These are phyloP conservation scores for Streptanthus diversifolius DNA, from an alignment of 345 rosid genomes.

Conservation along the genomic window DNA sequence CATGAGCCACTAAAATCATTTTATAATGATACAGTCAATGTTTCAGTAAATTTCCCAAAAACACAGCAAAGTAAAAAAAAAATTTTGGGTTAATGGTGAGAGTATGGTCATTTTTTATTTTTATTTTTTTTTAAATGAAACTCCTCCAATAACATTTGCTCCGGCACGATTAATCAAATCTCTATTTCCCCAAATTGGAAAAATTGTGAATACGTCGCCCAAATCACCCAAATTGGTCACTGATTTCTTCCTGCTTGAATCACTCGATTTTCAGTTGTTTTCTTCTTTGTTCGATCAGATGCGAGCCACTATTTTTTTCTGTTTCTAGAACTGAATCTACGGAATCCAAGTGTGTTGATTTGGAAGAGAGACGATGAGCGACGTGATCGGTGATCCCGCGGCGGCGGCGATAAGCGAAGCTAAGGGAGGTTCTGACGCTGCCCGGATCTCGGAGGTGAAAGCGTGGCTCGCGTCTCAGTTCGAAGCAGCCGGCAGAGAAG, in stretches of 20 bases:
- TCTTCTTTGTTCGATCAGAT: constrained; percentile 2
- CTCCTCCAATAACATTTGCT: background rate
- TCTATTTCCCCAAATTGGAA: constrained; percentile 9
- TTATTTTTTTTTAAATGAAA: background rate
- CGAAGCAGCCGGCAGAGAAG: constrained; percentile 76
- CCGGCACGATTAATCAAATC: background rate
- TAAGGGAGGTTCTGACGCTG: constrained; percentile 53
- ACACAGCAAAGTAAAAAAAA: no score
- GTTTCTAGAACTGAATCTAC: background rate
- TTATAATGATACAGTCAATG: no score
- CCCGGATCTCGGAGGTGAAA: constrained; percentile 74
- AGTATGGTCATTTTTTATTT: no score
- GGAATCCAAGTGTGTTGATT: background rate
- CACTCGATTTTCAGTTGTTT: background rate
- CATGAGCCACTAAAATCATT: no score
- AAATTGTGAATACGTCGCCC: background rate
- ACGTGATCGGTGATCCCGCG: constrained; percentile 36
- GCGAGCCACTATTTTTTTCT: background rate
- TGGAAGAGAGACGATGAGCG: constrained; percentile 45
- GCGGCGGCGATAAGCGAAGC: constrained; percentile 36
- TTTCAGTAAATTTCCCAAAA: no score
- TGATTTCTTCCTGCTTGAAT: background rate
- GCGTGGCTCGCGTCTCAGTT: constrained; percentile 81
- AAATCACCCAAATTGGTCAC: background rate
- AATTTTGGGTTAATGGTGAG: no score